Evolutionary conservation across 371 early-diverging fungal species (phyloP), one percentile per base, ranked within the genome.

Genomic region (Rhizopus delemar): DNA sequence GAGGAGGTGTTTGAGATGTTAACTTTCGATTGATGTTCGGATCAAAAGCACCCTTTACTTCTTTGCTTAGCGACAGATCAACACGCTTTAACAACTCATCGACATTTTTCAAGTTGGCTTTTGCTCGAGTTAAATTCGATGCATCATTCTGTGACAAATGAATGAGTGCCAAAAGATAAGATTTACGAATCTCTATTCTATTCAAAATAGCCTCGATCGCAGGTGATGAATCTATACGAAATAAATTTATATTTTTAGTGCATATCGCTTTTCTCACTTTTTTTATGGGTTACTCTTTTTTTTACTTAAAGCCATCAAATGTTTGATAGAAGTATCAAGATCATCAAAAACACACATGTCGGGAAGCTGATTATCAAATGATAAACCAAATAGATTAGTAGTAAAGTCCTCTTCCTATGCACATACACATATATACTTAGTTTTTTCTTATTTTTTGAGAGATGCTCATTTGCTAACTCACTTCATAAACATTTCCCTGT

Each of bases 321-420:
- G 46, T 60, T 51, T 48, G 41, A 66, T 46, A 1, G 85, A 83
- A 6, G 69, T 63, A 49, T 84, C 82, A 29, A 89, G 43, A 60
- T 77, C 68, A 16, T 80, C 77, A 5, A 85, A 35, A n/a, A 77
- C 63, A 7, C 70, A 64, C 0, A 77, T 56, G 38, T 79, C 71
- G 0, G 82, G 70, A 36, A 74, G 71, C 49, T 82, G 77, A 49
- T 84, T 84, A 29, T 78, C 78, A 4, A 90, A 71, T 0, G 81
- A 74, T 3, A 87, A 68, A 1, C 86, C 86, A 69, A 84, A 86
- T 41, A 79, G 65, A 62, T 88, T 88, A 15, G 81, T 78, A 33
- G 84, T 76, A 66, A 90, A 89, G 63, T 89, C 90, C 57, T 90
- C 89, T 69, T 88, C 90, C 78, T 83, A 55, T 46, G 51, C 51